These are phyloP conservation scores for Coniochaeta hoffmannii DNA, from an alignment of 2,329 filamentous ascomycete genomes.

Conservation along the genomic window DNA sequence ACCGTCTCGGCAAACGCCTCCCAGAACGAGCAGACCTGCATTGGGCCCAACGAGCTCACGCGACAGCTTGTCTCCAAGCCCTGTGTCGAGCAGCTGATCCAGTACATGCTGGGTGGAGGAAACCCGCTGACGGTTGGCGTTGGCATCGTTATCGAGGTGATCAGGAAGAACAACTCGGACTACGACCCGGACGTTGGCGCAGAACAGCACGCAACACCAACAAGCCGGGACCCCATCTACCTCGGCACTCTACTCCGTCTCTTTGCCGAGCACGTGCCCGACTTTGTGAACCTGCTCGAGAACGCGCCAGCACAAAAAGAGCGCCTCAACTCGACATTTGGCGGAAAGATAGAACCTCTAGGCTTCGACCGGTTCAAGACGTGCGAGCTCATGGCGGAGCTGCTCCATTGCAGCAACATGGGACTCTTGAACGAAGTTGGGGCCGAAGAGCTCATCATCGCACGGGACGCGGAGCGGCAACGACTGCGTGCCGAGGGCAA, in stretches of 20 bases:
- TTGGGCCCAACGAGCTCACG: conserved; percentile 94
- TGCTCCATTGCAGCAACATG: conserved; percentile 98
- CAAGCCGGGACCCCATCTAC: conserved; percentile 88
- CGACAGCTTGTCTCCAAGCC: conserved; percentile 83
- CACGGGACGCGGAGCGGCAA: conserved; percentile 75
- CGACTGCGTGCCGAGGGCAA: conserved; percentile 70
- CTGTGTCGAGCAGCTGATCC: conserved; percentile 78
- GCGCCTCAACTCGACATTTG: conserved; percentile 79
- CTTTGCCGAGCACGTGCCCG: conserved; percentile 84
- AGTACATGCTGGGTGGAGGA: conserved; percentile 86
- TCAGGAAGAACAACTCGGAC: conserved; percentile 98
- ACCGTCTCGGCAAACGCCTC: conserved; percentile 98
- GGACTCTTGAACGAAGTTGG: conserved; percentile 86
- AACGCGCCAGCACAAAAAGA: conserved; percentile 67
- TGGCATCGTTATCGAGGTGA: conserved; percentile 96
- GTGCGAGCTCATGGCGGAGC: conserved; percentile 95
- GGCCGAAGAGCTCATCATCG: conserved; percentile 76
- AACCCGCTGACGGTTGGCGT: conserved; percentile 95
- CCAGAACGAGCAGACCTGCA: conserved; percentile 97
- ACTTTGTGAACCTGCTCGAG: conserved; percentile 88
- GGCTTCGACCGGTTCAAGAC: conserved; percentile 99
- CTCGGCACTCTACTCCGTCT: conserved; percentile 81
- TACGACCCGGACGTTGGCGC: conserved; percentile 90
- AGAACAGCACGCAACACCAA: conserved; percentile 66
- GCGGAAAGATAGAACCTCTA: conserved; percentile 82